A percentile compares a stretch with the other conserved stretches of the same genome.
These are phyloP conservation scores for Microthlaspi erraticum DNA, from an alignment of 345 rosid genomes.

Conservation along the genomic window DNA sequence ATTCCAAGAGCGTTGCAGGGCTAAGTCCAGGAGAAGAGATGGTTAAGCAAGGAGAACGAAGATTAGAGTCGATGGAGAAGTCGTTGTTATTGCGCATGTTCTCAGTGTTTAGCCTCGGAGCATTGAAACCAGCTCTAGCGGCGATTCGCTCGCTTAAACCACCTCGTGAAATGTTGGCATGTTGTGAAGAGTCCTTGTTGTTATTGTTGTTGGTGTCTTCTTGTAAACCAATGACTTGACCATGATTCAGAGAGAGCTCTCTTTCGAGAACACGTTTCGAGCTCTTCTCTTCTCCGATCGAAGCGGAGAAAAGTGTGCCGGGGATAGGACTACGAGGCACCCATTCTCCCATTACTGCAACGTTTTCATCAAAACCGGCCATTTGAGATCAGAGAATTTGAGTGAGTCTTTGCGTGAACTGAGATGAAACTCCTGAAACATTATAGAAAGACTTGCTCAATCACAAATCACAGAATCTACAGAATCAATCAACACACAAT, in stretches of 20 bases:
- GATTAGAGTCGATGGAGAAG: conserved; percentile 53
- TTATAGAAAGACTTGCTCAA: not conserved
- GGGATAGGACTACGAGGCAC: conserved; percentile 75
- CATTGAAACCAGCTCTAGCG: conserved; percentile 84
- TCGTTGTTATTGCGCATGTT: conserved; percentile 61
- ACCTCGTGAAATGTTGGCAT: conserved; percentile 48
- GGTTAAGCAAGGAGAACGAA: conserved; percentile 70
- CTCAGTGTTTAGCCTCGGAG: conserved; percentile 75
- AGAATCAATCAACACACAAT: not conserved
- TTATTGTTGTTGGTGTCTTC: conserved; percentile 21
- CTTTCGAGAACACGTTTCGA: conserved; percentile 51
- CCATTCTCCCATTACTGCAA: conserved; percentile 86
- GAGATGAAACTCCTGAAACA: conserved; percentile 27
- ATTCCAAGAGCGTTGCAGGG: conserved; percentile 86
- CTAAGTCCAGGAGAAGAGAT: conserved; percentile 90
- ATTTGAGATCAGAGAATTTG: conserved; percentile 45
- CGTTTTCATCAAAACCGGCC: conserved; percentile 75
- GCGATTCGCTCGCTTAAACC: conserved; percentile 85
- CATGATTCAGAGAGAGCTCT: conserved; percentile 45
- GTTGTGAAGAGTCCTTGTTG: conserved; percentile 47
- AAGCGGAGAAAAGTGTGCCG: conserved; percentile 54
- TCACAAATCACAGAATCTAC: conserved; percentile 13
- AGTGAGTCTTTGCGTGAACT: conserved; percentile 7
- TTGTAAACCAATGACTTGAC: conserved; percentile 22
- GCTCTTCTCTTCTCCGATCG: conserved; percentile 56